phyloP scores from a whole-genome alignment of 257 asterid genomes.

The Ballota nigra region DNA sequence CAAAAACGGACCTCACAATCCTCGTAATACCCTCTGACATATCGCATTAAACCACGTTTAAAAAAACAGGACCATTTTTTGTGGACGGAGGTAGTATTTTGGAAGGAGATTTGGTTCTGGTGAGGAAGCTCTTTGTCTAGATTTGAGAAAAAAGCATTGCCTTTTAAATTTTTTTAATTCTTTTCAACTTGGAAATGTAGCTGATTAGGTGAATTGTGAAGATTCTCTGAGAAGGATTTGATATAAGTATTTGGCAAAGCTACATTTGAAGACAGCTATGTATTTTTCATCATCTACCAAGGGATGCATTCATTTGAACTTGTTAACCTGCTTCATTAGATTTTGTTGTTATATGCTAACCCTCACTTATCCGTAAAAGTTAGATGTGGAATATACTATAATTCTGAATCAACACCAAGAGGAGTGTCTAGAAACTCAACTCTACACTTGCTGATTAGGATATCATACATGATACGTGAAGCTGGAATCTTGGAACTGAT shows the following conservation, averaged over 20 bases:
- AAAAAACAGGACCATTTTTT: too few relatives aligned
- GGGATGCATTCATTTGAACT: not conserved
- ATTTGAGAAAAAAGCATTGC: not conserved
- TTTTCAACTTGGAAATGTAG: not conserved
- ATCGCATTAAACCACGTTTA: too few relatives aligned
- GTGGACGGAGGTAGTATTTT: too few relatives aligned
- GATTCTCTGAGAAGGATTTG: not conserved
- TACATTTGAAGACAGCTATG: not conserved
- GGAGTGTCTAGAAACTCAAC: not conserved
- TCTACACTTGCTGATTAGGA: not conserved
- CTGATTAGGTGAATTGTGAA: not conserved
- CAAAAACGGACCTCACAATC: too few relatives aligned
- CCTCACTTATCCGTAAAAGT: not conserved
- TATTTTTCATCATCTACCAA: not conserved
- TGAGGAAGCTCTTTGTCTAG: not conserved
- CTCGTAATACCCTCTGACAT: too few relatives aligned
- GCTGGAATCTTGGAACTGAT: not conserved
- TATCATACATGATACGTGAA: not conserved
- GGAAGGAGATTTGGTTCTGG: not conserved
- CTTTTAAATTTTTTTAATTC: not conserved
- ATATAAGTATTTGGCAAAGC: not conserved
- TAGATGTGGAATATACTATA: not conserved
- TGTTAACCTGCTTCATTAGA: not conserved
- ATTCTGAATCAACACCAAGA: not conserved
- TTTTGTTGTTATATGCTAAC: not conserved